A percentile compares a stretch with the other conserved stretches of the same genome.
phyloP scores from a whole-genome alignment of 495 filamentous ascomycete species.

The Zalerion maritima region DNA sequence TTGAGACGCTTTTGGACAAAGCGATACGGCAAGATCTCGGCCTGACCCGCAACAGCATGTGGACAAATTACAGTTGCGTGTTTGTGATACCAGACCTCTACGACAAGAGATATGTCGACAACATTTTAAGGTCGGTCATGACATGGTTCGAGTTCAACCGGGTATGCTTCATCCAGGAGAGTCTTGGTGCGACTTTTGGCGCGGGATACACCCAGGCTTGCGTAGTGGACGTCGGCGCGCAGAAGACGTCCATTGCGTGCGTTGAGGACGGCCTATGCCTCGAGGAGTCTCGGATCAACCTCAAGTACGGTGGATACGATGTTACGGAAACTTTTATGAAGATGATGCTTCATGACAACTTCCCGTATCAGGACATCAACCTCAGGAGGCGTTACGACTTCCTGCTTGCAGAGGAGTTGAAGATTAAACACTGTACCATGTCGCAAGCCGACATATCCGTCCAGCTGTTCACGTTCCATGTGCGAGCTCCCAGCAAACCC shows the following conservation, averaged over 20 bases:
- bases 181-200: constrained; percentile 86
- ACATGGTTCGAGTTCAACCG: constrained; percentile 76
- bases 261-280: constrained; percentile 93
- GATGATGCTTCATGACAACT: constrained; percentile 92
- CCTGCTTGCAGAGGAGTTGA: constrained; percentile 84
- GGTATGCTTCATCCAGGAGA: constrained; percentile 90
- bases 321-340: constrained; percentile 89
- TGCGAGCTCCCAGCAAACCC: constrained; percentile 73
- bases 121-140: constrained; percentile 67
- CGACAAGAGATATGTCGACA: constrained; percentile 81
- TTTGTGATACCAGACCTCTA: constrained; percentile 94
- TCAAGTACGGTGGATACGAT: constrained; percentile 86
- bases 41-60: constrained; percentile 61
- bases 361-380: constrained; percentile 89
- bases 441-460: constrained; percentile 71
- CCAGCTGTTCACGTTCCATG: constrained; percentile 70
- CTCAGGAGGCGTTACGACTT: constrained; percentile 83
- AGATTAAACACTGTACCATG: constrained; percentile 77
- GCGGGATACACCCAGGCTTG: constrained; percentile 85
- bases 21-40: constrained; percentile 72
- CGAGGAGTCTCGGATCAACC: constrained; percentile 78
- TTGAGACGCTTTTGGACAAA: constrained; percentile 73
- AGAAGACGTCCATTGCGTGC: constrained; percentile 95
- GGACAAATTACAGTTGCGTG: constrained; percentile 81
- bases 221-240: constrained; percentile 90